Evolutionary conservation across 2,329 filamentous ascomycete genomes (phyloP).

Genomic region (Cladosporium sp.): DNA sequence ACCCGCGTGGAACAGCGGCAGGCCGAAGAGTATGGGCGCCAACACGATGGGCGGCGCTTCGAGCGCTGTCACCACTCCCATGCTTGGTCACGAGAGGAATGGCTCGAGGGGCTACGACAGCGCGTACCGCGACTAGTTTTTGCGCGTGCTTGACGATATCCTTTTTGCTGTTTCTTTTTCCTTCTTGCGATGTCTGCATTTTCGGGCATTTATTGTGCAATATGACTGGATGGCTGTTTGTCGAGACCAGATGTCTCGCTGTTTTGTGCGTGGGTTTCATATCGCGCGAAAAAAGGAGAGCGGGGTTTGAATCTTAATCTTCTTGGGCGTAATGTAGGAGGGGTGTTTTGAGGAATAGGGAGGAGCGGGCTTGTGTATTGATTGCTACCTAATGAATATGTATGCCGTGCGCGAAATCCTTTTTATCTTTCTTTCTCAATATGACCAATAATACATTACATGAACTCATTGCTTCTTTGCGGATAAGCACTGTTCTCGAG

Average conservation of each 20-base stretch:
- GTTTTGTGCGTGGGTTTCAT: background rate
- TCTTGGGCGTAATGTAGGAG: background rate
- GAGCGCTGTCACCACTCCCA: slow-evolving; percentile 3
- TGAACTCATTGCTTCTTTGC: too few species aligned
- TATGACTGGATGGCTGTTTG: background rate
- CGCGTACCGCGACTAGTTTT: background rate
- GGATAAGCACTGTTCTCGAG: too few species aligned
- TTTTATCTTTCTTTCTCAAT: too few species aligned
- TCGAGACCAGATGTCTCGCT: slow-evolving; percentile 1
- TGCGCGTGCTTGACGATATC: background rate
- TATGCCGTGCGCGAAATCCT: background rate
- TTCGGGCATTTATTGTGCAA: background rate
- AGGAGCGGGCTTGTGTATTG: background rate
- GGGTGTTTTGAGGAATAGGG: background rate
- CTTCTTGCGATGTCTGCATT: background rate
- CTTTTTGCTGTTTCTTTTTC: background rate
- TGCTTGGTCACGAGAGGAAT: slow-evolving; percentile 8
- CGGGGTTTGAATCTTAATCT: background rate
- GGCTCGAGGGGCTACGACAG: slow-evolving; percentile 8
- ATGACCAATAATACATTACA: too few species aligned
- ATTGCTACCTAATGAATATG: background rate
- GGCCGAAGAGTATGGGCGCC: slow-evolving; percentile 9
- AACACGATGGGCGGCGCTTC: slow-evolving; percentile 13
- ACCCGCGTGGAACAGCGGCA: slow-evolving; percentile 10
- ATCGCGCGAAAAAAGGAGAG: background rate